phyloP scores from a whole-genome alignment of 306 rosid genomes.

The Rubus idaeus region DNA sequence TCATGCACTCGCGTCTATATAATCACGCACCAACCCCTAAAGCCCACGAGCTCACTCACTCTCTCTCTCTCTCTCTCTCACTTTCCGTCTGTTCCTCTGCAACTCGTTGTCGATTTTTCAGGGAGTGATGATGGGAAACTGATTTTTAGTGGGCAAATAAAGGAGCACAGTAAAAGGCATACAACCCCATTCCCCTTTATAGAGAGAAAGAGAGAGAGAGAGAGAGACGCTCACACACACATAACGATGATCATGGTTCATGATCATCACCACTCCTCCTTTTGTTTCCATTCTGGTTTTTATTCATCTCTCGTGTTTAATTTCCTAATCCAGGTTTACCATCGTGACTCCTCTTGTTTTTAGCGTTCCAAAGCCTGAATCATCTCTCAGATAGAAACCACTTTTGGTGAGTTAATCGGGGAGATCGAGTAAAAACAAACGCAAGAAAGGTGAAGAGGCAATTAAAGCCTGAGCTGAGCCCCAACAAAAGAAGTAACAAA shows the following conservation, averaged over 20 bases:
- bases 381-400: neutral
- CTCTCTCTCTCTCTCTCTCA: constrained; percentile 17
- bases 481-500: constrained; percentile 53
- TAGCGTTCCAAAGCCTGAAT: constrained; percentile 8
- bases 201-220: constrained; percentile 4
- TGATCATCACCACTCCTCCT: neutral
- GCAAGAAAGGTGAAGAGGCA: neutral
- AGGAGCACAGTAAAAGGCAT: constrained; percentile 12
- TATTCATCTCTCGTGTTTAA: neutral
- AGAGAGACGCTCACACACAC: neutral
- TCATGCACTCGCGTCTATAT: constrained; percentile 44
- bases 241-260: constrained; percentile 1
- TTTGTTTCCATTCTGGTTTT: constrained; percentile 11
- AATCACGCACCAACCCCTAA: constrained; percentile 35
- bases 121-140: constrained; percentile 36
- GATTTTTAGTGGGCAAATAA: constrained; percentile 42
- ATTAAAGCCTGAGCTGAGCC: constrained; percentile 21
- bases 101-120: constrained; percentile 40
- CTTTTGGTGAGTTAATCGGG: constrained; percentile 19
- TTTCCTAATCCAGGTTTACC: constrained; percentile 26
- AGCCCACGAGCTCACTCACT: constrained; percentile 26
- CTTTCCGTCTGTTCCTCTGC: constrained; percentile 31
- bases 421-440: constrained; percentile 2
- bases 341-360: constrained; percentile 7
- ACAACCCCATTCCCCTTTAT: constrained; percentile 25